These are phyloP conservation scores for Penicillium oxalicum DNA, from an alignment of 2,329 filamentous ascomycete genomes.

Conservation along the genomic window DNA sequence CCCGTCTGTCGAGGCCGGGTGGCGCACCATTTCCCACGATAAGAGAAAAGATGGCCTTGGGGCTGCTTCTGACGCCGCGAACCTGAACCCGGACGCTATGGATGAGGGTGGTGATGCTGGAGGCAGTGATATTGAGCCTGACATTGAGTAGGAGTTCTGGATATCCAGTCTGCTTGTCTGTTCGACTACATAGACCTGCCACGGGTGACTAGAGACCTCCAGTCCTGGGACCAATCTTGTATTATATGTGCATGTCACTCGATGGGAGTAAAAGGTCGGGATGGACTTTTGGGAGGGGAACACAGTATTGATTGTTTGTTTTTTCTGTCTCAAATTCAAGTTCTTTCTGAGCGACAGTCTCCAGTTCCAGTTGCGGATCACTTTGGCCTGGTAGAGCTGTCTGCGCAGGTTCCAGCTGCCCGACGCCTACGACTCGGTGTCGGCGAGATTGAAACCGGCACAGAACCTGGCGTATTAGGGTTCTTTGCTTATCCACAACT, in stretches of 20 bases:
- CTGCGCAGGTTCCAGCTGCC: too few species aligned
- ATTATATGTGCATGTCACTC: slow-evolving; percentile 8
- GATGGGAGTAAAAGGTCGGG: too few species aligned
- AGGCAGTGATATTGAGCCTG: slow-evolving; percentile 35
- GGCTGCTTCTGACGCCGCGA: slow-evolving; percentile 33
- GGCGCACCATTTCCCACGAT: slow-evolving; percentile 54
- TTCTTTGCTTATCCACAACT: too few species aligned
- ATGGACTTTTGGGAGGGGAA: too few species aligned
- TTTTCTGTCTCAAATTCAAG: too few species aligned
- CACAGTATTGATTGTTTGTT: too few species aligned
- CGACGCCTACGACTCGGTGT: too few species aligned
- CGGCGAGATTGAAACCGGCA: too few species aligned
- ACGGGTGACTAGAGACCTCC: neutral
- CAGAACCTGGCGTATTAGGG: too few species aligned
- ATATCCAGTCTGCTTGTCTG: neutral
- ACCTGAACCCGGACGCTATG: slow-evolving; percentile 45
- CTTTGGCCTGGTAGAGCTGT: too few species aligned
- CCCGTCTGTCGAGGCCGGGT: slow-evolving; percentile 45
- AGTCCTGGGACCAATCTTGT: slow-evolving; percentile 5
- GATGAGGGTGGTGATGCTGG: slow-evolving; percentile 36
- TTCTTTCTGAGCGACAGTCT: too few species aligned
- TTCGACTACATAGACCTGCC: neutral
- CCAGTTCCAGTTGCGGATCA: too few species aligned
- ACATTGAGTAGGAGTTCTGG: slow-evolving; percentile 14
- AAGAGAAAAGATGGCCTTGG: slow-evolving; percentile 36